Percentiles rank a stretch among this genome's conserved stretches.
These are phyloP conservation scores for Fomes fomentarius DNA, from an alignment of 1,284 basidiomycete genomes.

Conservation along the genomic window DNA sequence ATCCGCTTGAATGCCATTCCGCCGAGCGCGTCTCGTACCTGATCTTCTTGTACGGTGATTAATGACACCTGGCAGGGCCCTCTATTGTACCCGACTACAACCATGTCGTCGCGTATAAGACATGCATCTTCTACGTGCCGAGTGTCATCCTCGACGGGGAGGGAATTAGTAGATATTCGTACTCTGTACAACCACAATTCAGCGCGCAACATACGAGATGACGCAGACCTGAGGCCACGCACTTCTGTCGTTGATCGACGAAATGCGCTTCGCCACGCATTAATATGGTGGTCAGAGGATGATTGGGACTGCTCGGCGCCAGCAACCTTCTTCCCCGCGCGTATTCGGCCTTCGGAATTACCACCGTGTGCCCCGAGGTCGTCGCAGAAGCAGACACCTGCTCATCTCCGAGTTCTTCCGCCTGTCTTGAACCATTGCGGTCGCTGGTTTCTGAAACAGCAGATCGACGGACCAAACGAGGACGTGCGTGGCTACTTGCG, in stretches of 20 bases:
- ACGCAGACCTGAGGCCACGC: slow-evolving; percentile 26
- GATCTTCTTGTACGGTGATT: slow-evolving; percentile 35
- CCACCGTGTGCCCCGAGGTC: slow-evolving; percentile 26
- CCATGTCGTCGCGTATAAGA: slow-evolving; percentile 41
- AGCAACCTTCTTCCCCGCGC: slow-evolving; percentile 48
- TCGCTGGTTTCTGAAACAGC: neutral
- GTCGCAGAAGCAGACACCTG: neutral
- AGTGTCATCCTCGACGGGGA: slow-evolving; percentile 40
- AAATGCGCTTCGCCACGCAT: slow-evolving; percentile 57
- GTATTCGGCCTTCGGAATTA: slow-evolving; percentile 43
- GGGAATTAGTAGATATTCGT: slow-evolving; percentile 44
- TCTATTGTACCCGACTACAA: slow-evolving; percentile 47
- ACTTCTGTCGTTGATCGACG: slow-evolving; percentile 40
- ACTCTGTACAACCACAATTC: slow-evolving; percentile 31
- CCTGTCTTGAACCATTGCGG: slow-evolving; percentile 4
- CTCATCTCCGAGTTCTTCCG: slow-evolving; percentile 6
- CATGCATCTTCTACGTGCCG: slow-evolving; percentile 43
- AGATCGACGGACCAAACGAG: neutral
- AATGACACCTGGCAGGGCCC: slow-evolving; percentile 43
- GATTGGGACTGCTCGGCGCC: slow-evolving; percentile 34
- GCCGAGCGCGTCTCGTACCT: slow-evolving; percentile 23
- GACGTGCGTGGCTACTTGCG: neutral
- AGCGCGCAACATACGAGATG: slow-evolving; percentile 4
- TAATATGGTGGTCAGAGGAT: slow-evolving; percentile 48
- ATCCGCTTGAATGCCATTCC: slow-evolving; percentile 3